Base-by-base conservation (phyloP, 2,329 filamentous ascomycete genomes). In the Neonectria neomacrospora region DNA sequence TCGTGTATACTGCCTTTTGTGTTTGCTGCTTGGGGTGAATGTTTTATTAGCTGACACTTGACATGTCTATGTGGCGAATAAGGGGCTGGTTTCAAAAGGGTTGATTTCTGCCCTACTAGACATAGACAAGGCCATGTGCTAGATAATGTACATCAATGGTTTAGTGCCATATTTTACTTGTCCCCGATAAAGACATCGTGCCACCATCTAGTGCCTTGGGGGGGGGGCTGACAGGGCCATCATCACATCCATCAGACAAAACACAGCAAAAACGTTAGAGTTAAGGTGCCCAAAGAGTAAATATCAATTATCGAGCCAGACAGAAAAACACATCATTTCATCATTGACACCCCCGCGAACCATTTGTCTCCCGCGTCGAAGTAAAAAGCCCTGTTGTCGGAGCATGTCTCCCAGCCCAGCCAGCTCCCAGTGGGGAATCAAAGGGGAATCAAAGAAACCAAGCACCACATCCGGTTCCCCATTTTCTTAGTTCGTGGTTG, bases 321-420 rank as follows among this genome's bases (percentile, higher is more conserved):
- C 65, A 67, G 50, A 64, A 56, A 67, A 64, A 55, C 67, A 68
- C 61, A 67, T 74, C 73, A 69, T 74, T 69, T 72, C 73, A 65
- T 74, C 73, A 71, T 74, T 64, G 66, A 67, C 41, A 63, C 65
- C 65, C 63, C 69, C 60, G 50, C 65, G 39, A 64, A 61, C 64
- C 65, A 47, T 67, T 64, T 59, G 58, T 64, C 61, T 57, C 58
- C 54, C 60, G 50, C 56, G 30, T 54, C 32, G 50, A 54, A 51
- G 28, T 48, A 44, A 50, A 58, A 54, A 45, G 48, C 54, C 55
- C 64, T 61, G 51, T 47, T 48, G 50, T 51, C 52, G 26, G 53
- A 72, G 59, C 53, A 61, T 32, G 64, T 64, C 58, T 70, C 65
- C 64, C 59, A 69, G 61, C 59, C 65, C 54, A 65, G 54, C 54